Percentiles rank a stretch among this genome's conserved stretches.
phyloP scores from a whole-genome alignment of 179 eudicot species.

The Dionaea muscipula region DNA sequence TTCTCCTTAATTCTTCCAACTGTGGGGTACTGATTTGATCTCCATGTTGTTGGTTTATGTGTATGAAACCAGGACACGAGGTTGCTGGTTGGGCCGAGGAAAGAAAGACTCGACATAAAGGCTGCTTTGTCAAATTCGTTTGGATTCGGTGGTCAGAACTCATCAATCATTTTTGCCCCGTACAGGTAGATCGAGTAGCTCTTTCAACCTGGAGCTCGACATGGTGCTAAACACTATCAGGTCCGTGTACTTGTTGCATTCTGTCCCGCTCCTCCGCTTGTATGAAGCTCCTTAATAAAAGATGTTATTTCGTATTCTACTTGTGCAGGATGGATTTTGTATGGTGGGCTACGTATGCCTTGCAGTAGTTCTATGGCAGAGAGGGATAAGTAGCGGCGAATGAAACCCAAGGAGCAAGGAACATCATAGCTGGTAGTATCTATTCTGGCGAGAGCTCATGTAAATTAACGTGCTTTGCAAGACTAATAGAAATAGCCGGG shows the following conservation, averaged over 20 bases:
- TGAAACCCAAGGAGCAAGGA: too few species aligned
- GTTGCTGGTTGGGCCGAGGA: slow-evolving; percentile 66
- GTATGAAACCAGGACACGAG: slow-evolving; percentile 40
- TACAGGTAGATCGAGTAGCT: slow-evolving; percentile 32
- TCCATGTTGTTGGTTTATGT: too few species aligned
- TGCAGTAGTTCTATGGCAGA: too few species aligned
- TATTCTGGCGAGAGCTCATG: too few species aligned
- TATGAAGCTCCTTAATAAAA: too few species aligned
- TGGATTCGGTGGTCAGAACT: slow-evolving; percentile 93
- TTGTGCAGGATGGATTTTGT: too few species aligned
- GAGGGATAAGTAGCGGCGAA: too few species aligned
- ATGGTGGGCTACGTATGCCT: too few species aligned
- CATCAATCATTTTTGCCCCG: slow-evolving; percentile 80
- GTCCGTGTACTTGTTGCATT: slow-evolving; percentile 10
- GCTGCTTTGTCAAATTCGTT: slow-evolving; percentile 93
- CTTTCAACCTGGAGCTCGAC: slow-evolving; percentile 5
- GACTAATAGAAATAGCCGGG: background rate
- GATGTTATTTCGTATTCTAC: too few species aligned
- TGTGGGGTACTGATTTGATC: background rate
- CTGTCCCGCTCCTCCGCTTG: too few species aligned
- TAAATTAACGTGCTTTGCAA: too few species aligned
- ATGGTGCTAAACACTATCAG: slow-evolving; percentile 13
- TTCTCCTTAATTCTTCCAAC: background rate
- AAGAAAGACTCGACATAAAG: slow-evolving; percentile 59
- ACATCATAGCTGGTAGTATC: too few species aligned